These are phyloP conservation scores for Thermothelomyces thermophilus DNA, from an alignment of 2,329 filamentous ascomycete species.

Conservation along the genomic window DNA sequence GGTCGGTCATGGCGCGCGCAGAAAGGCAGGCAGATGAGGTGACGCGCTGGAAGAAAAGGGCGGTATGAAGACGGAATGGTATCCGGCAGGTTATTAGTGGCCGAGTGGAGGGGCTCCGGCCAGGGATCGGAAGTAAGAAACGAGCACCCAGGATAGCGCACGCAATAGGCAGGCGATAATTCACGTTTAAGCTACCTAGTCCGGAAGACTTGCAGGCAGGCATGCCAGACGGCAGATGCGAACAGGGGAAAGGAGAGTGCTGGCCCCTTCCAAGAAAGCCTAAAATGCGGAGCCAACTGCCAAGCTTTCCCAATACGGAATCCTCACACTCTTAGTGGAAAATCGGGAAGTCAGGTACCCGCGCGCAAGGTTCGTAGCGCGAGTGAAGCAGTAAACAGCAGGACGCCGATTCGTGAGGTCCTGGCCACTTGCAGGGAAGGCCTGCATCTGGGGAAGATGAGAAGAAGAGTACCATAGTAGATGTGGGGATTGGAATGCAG, in stretches of 20 bases:
- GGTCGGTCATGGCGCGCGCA: constrained; percentile 35
- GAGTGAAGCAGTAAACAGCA: too few relatives aligned
- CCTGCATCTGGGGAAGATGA: background rate
- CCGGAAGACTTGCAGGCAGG: too few relatives aligned
- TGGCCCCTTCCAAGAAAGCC: background rate
- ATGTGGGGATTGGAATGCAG: constrained; percentile 8
- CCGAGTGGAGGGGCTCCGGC: constrained; percentile 12
- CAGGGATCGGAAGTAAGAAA: constrained; percentile 7
- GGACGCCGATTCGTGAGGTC: too few relatives aligned
- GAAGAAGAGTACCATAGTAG: too few relatives aligned
- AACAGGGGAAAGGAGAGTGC: background rate
- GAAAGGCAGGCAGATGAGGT: constrained; percentile 7
- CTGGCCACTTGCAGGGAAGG: background rate
- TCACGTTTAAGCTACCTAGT: too few relatives aligned
- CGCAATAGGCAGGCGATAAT: background rate
- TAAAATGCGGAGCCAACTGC: constrained; percentile 1
- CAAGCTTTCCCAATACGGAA: background rate
- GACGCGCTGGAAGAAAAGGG: constrained; percentile 11
- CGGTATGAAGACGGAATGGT: constrained; percentile 11
- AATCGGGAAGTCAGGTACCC: too few relatives aligned
- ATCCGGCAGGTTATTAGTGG: constrained; percentile 1
- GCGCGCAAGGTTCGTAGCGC: too few relatives aligned
- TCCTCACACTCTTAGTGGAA: too few relatives aligned
- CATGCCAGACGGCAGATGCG: background rate
- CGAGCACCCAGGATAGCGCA: background rate